A percentile compares a stretch with the other conserved stretches of the same genome.
phyloP scores from a whole-genome alignment of 1,139 yeast species.

The Yamadazyma epiphylla region DNA sequence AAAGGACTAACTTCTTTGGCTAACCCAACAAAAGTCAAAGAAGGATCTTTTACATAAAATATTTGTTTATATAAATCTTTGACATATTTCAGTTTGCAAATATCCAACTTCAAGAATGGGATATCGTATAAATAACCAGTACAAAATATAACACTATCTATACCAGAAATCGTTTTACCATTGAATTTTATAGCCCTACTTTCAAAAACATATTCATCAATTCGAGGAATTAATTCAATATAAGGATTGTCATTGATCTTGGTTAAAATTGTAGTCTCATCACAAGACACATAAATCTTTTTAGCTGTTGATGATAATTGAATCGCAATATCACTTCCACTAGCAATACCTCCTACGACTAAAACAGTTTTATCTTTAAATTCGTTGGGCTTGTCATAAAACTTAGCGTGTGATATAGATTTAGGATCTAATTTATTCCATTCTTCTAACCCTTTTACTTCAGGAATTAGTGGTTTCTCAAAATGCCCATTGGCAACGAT shows the following conservation, averaged over 20 bases:
- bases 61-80: constrained; percentile 39
- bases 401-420: constrained; percentile 41
- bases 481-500: constrained; percentile 51
- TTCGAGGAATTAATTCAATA: constrained; percentile 22
- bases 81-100: constrained; percentile 16
- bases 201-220: constrained; percentile 24
- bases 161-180: constrained; percentile 22
- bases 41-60: constrained; percentile 43
- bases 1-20: constrained; percentile 42
- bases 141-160: constrained; percentile 42
- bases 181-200: constrained; percentile 23
- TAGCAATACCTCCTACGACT: constrained; percentile 38
- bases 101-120: constrained; percentile 29
- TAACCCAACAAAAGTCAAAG: constrained; percentile 36
- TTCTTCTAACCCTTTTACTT: constrained; percentile 33
- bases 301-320: constrained; percentile 22
- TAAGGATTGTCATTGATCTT: constrained; percentile 21
- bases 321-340: constrained; percentile 46
- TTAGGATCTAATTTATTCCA: constrained; percentile 32
- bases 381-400: constrained; percentile 27
- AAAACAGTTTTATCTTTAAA: constrained; percentile 38
- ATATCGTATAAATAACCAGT: constrained; percentile 46
- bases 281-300: constrained; percentile 22
- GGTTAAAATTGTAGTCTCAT: constrained; percentile 31
- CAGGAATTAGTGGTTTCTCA: constrained; percentile 42